Percentiles rank a stretch among this genome's conserved stretches.
Conservation (phyloP, 495 filamentous ascomycete genomes). For the Neurospora sp. region DNA sequence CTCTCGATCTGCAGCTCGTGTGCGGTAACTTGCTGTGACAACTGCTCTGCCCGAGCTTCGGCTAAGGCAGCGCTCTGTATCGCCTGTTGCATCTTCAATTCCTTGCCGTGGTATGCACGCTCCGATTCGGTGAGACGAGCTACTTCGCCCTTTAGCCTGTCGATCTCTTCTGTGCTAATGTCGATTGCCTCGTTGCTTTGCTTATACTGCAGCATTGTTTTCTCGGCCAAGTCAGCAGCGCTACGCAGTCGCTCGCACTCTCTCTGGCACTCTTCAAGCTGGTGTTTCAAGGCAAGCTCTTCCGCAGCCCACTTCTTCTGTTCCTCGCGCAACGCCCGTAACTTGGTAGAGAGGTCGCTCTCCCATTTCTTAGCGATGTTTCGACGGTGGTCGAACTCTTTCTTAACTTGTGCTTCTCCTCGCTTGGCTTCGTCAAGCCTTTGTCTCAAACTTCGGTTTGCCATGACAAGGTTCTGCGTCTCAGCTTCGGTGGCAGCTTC, state of each 20-base stretch:
- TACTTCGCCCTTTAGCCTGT: conserved; percentile 46
- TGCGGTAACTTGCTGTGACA: conserved; percentile 40
- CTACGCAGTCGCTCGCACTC: conserved; percentile 47
- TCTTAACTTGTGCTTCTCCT: conserved; percentile 49
- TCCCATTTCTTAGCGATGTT: conserved; percentile 63
- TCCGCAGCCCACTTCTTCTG: conserved; percentile 54
- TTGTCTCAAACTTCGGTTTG: conserved; percentile 56
- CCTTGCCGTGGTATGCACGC: conserved; percentile 46
- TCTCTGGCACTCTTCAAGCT: conserved; percentile 38
- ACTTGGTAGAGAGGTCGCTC: conserved; percentile 47
- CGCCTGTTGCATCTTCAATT: conserved; percentile 41
- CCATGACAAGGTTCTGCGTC: conserved; percentile 63
- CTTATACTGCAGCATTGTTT: conserved; percentile 44
- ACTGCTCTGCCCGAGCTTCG: conserved; percentile 39
- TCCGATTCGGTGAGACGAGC: conserved; percentile 45
- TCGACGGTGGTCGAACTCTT: conserved; percentile 53
- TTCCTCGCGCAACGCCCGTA: conserved; percentile 52
- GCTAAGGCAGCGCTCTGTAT: conserved; percentile 42
- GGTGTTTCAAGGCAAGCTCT: conserved; percentile 38
- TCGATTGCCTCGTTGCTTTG: conserved; percentile 51
- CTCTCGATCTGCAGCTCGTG: conserved; percentile 42
- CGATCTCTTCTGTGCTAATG: conserved; percentile 48
- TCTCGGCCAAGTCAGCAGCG: conserved; percentile 51
- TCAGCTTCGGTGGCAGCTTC: conserved; percentile 64
- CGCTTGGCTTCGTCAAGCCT: conserved; percentile 59